Evolutionary conservation across 139 green algal genomes (phyloP), one percentile per base, ranked within the genome.

Genomic region (Zygnema cylindricum): DNA sequence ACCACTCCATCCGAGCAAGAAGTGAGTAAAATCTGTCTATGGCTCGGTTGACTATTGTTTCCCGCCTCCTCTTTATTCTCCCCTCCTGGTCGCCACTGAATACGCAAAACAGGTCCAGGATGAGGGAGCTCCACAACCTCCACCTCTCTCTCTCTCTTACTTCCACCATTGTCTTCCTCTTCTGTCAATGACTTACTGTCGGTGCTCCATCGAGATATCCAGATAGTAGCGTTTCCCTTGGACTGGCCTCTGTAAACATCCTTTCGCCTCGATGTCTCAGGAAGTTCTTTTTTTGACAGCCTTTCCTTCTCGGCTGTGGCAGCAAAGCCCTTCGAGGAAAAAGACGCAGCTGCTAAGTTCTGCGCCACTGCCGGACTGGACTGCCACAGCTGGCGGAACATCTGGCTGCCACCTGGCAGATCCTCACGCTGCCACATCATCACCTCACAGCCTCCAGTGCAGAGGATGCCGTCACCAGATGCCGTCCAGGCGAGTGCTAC

Each of bases 381-480:
- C 71, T 79, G 71, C 71, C 71, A 79, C 49, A 63, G 49, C 49
- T 63, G 49, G 49, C 49, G 16, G 16, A 63, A 63, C 7, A 16
- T 16, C 49, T 63, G 7, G 7, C 49, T 16, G 16, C 7, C 16
- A 16, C 49, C 7, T 63, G 49, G 49, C 49, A 16, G 16, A 7
- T 63, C 49, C 36, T 25, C 38, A 43, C 36, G 36, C 71, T 79
- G 71, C 71, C 77, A 77, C 77, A 43, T 81, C 33, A 41, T 16
- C 35, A 41, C 35, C 16, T 81, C 7, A 39, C 82, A 16, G 43
- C 11, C 77, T 41, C 77, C 77, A 23, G 35, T 25, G 49, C 77
- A 82, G 39, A 85, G 33, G 11, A 85, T 39, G 43, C 77, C 77
- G 49, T 85, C 77, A 55, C 77, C 77, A 11, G 77, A 85, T 76